Evolutionary conservation across 257 asterid species (phyloP).

Genomic region (Ehretia macrophylla): DNA sequence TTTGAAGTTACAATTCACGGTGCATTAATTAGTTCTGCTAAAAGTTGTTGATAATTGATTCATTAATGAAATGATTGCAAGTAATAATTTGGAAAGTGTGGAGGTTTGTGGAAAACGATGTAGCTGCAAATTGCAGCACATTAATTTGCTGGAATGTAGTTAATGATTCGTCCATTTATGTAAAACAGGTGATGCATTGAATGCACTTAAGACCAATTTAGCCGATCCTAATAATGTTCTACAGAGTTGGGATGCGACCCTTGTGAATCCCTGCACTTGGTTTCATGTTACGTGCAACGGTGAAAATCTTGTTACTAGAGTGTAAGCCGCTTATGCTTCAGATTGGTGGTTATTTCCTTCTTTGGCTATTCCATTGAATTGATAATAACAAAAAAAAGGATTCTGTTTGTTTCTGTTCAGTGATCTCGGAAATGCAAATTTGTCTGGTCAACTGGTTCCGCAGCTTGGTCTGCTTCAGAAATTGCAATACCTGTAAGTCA

Average conservation of each 20-base stretch:
- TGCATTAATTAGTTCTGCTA: not conserved
- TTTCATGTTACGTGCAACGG: constrained; percentile 87
- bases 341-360: constrained; percentile 11
- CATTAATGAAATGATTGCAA: not conserved
- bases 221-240: constrained; percentile 88
- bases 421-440: constrained; percentile 95
- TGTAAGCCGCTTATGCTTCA: constrained; percentile 45
- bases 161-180: constrained; percentile 11
- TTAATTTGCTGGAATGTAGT: not conserved
- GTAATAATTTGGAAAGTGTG: not conserved
- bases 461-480: constrained; percentile 76
- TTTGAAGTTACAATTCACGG: not conserved
- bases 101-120: not conserved
- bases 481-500: constrained; percentile 89
- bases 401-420: constrained; percentile 24
- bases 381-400: not conserved
- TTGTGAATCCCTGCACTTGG: constrained; percentile 98
- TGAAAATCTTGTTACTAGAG: constrained; percentile 80
- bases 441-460: constrained; percentile 79
- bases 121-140: not conserved
- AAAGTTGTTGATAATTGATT: not conserved
- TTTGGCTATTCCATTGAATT: not conserved
- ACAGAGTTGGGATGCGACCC: constrained; percentile 97
- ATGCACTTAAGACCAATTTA: constrained; percentile 64
- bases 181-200: constrained; percentile 90